A percentile compares a stretch with the other conserved stretches of the same genome.
Evolutionary conservation across 176 grass and related monocot genomes (phyloP).

Genomic region (Juncus inflexus): DNA sequence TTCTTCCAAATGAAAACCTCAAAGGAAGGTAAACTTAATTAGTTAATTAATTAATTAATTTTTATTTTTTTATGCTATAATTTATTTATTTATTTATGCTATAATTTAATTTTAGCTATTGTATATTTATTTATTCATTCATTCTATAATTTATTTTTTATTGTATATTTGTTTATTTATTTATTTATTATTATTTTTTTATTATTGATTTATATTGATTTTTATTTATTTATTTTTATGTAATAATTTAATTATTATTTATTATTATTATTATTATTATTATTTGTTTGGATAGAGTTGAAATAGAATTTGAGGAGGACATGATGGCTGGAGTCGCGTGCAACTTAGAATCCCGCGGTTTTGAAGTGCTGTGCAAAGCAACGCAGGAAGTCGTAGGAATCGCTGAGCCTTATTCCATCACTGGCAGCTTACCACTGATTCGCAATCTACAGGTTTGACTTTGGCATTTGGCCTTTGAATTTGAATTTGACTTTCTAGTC

Average conservation of each 20-base stretch:
- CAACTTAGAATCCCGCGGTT: conserved; percentile 70
- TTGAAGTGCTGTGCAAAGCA: conserved; percentile 81
- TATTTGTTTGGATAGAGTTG: conserved; percentile 38
- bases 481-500: not conserved
- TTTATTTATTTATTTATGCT: not conserved
- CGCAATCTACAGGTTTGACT: conserved; percentile 76
- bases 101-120: too few species aligned
- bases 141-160: not conserved
- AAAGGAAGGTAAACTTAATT: conserved; percentile 56
- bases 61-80: too few species aligned
- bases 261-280: not conserved
- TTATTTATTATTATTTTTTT: not conserved
- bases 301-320: conserved; percentile 61
- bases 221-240: not conserved
- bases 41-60: not conserved
- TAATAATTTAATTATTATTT: not conserved
- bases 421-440: conserved; percentile 83
- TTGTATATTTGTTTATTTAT: not conserved
- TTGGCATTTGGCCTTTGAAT: conserved; percentile 5
- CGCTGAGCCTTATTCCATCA: conserved; percentile 86
- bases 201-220: too few species aligned
- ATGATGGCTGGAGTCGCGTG: conserved; percentile 85
- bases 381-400: conserved; percentile 74
- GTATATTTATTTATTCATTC: not conserved
- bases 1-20: conserved; percentile 94